Evolutionary conservation across 257 asterid genomes (phyloP).

Genomic region (Solanum phureja): DNA sequence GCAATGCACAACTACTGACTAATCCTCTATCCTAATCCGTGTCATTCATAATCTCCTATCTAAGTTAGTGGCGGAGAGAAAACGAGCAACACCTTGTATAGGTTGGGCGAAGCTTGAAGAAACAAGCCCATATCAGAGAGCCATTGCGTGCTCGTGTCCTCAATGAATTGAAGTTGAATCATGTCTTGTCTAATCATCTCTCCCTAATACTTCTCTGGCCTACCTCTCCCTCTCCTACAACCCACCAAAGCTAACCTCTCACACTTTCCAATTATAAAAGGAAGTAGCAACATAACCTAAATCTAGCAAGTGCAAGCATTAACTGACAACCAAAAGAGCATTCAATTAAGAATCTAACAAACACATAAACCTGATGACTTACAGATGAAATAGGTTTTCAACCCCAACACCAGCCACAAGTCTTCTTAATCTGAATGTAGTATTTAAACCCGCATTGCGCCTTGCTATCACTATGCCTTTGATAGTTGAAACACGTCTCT

Average conservation of each 20-base stretch:
- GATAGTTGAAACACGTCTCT: slow-evolving; percentile 65
- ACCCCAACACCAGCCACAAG: slow-evolving; percentile 53
- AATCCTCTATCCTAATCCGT: not conserved
- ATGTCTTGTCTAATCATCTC: not conserved
- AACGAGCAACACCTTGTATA: not conserved
- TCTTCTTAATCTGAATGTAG: slow-evolving; percentile 90
- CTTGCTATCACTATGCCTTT: slow-evolving; percentile 93
- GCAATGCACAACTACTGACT: not conserved
- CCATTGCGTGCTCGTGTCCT: not conserved
- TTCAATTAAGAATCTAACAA: not conserved
- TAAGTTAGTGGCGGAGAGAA: not conserved
- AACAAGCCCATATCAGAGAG: not conserved
- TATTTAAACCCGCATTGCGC: slow-evolving; percentile 82
- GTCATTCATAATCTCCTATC: not conserved
- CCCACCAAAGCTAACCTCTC: not conserved
- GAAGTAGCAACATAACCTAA: not conserved
- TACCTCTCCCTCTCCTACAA: not conserved
- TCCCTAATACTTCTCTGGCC: not conserved
- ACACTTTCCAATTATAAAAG: not conserved
- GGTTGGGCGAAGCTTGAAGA: not conserved
- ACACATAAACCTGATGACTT: slow-evolving; percentile 22
- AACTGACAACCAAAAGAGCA: not conserved
- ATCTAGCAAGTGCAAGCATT: not conserved
- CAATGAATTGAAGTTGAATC: fast-evolving
- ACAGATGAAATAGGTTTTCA: slow-evolving; percentile 71